Evolutionary conservation across 1,284 basidiomycete genomes (phyloP).

Genomic region (Cryptococcus sp.): DNA sequence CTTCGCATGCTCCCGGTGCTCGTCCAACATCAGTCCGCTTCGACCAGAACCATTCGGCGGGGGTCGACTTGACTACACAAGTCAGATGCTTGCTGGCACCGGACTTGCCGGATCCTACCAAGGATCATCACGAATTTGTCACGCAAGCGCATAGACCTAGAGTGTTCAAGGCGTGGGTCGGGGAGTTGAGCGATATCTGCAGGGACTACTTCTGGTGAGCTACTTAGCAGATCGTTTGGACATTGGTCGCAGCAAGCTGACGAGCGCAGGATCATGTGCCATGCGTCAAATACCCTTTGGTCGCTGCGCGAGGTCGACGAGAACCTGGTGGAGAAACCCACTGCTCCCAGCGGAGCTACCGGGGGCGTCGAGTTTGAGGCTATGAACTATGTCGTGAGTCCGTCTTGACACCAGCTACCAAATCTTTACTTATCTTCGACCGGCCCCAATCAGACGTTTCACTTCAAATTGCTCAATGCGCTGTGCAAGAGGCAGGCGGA

Average conservation of each 20-base stretch:
- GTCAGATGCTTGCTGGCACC: constrained; percentile 49
- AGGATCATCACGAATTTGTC: constrained; percentile 77
- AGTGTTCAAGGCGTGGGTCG: constrained; percentile 87
- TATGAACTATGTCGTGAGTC: constrained; percentile 85
- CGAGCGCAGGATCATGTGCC: constrained; percentile 78
- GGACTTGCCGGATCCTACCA: constrained; percentile 44
- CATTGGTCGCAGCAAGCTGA: neutral
- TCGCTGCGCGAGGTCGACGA: constrained; percentile 77
- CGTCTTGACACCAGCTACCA: neutral
- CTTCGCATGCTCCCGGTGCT: constrained; percentile 1
- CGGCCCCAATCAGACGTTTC: constrained; percentile 65
- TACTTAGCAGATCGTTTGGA: too few species aligned
- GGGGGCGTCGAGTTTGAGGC: constrained; percentile 98
- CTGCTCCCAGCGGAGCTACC: constrained; percentile 96
- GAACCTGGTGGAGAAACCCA: constrained; percentile 79
- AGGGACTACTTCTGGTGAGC: constrained; percentile 86
- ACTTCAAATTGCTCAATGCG: constrained; percentile 79
- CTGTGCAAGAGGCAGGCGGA: constrained; percentile 66
- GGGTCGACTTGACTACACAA: constrained; percentile 29
- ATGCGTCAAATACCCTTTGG: constrained; percentile 90
- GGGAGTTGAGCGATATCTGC: constrained; percentile 85
- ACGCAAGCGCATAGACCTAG: constrained; percentile 76
- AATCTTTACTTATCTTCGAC: neutral
- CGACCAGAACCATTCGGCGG: constrained; percentile 15
- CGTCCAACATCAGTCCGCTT: constrained; percentile 34